Evolutionary conservation across 2,329 filamentous ascomycete species (phyloP), one percentile per base, ranked within the genome.

Genomic region (Monosporascus sp.): DNA sequence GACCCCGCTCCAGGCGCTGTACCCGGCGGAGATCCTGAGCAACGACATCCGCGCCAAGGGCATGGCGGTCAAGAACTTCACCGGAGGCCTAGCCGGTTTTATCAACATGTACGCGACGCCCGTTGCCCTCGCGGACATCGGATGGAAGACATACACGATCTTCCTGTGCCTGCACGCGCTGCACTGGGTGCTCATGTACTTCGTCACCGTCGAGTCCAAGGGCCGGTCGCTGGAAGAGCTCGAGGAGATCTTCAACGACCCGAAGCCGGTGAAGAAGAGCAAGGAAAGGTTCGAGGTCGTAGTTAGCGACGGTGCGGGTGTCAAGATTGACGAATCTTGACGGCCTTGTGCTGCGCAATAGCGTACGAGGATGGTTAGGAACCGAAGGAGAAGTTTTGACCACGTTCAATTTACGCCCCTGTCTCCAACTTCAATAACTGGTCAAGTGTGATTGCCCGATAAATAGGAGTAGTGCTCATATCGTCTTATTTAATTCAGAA

Each of bases 151-250:
- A 38, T 22, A 26, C 19, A n/a, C 16, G 20, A 31, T 37, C 20
- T 20, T 19, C 7, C 1, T 44, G 17, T 27, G 37, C 38, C 35
- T 45, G 27, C 49, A 9, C 44, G 7, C 8, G 31, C 19, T 19
- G 31, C 31, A 35, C 31, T 40, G 24, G 20, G 1, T 53, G 35
- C 50, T 55, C 46, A 50, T 37, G n/a, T 24, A 20, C 14, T 24
- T 17, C 19, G 26, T 44, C 52, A 76, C 75, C 61, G 75, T 78
- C 58, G 75, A 78, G 59, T 72, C 74, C 4, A 75, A 78, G 55
- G 76, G 76, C 48, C 74, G 75, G 40, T 78, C 76, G 3, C 71
- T 78, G 26, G 76, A 78, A 59, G 69, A 78, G 60, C 69, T 78
- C 37, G 74, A 77, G 58, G 77, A 74, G 74, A 73, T 78, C 11